Percentiles rank a stretch among this genome's conserved stretches.
phyloP scores from a whole-genome alignment of 2,329 filamentous ascomycete genomes.

The Ophidiomyces ophidiicola region DNA sequence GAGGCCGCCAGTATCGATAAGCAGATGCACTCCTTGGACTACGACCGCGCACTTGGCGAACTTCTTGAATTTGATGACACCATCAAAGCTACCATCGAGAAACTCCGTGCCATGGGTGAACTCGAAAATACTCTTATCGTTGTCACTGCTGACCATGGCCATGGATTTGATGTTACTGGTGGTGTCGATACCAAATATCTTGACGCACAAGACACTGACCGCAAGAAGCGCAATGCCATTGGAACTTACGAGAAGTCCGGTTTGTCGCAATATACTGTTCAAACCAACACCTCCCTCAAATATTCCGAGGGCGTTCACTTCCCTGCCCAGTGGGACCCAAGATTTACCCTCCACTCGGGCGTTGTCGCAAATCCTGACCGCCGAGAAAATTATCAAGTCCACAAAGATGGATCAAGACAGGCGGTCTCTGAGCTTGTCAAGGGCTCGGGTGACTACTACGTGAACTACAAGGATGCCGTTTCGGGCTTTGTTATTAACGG shows the following conservation, averaged over 20 bases:
- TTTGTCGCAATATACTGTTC: slow-evolving; percentile 58
- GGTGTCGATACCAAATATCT: slow-evolving; percentile 71
- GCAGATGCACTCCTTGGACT: slow-evolving; percentile 77
- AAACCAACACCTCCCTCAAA: slow-evolving; percentile 44
- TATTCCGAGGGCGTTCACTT: slow-evolving; percentile 67
- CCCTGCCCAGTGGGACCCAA: slow-evolving; percentile 72
- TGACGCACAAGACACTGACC: slow-evolving; percentile 50
- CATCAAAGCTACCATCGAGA: slow-evolving; percentile 58
- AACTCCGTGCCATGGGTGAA: slow-evolving; percentile 53
- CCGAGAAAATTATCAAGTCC: slow-evolving; percentile 63
- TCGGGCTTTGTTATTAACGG: slow-evolving; percentile 64
- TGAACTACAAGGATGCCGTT: slow-evolving; percentile 53
- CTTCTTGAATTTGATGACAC: slow-evolving; percentile 79
- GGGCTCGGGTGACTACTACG: slow-evolving; percentile 48
- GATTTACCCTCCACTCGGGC: slow-evolving; percentile 67
- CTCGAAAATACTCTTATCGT: slow-evolving; percentile 67
- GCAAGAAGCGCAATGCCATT: slow-evolving; percentile 62
- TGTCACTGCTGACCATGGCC: slow-evolving; percentile 78
- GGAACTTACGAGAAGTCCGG: slow-evolving; percentile 64
- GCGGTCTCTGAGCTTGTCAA: slow-evolving; percentile 45
- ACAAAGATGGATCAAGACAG: slow-evolving; percentile 50
- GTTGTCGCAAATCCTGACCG: slow-evolving; percentile 60
- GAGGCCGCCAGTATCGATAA: slow-evolving; percentile 81
- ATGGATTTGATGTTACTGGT: slow-evolving; percentile 79
- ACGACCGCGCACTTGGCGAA: slow-evolving; percentile 73